phyloP scores from a whole-genome alignment of 2,329 filamentous ascomycete genomes.

The Claviceps fusiformis region DNA sequence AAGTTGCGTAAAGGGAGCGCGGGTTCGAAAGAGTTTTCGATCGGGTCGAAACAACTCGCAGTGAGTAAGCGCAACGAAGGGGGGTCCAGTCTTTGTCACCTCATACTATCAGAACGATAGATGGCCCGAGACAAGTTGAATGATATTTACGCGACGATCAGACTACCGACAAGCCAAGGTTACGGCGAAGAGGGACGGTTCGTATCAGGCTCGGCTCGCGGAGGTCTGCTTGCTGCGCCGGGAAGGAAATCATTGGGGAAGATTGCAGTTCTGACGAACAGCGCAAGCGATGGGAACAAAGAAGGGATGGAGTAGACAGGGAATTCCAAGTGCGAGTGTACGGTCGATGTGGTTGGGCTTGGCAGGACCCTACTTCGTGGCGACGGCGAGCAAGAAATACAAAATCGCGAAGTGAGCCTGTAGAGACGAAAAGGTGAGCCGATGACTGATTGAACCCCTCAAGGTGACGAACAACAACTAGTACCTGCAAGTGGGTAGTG shows the following conservation, averaged over 20 bases:
- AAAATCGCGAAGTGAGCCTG: constrained; percentile 4
- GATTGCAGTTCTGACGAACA: constrained; percentile 11
- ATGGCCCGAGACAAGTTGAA: constrained; percentile 6
- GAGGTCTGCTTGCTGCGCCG: constrained; percentile 20
- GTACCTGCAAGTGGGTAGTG: neutral
- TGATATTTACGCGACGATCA: constrained; percentile 11
- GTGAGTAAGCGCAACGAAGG: constrained; percentile 1
- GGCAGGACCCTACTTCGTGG: neutral
- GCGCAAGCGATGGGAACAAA: neutral
- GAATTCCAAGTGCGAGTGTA: neutral
- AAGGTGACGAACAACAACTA: constrained; percentile 7
- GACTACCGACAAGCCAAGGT: constrained; percentile 22
- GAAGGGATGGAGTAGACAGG: neutral
- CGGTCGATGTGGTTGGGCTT: neutral
- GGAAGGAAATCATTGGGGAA: constrained; percentile 23
- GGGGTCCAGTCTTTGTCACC: constrained; percentile 14
- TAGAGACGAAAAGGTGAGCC: constrained; percentile 7
- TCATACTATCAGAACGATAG: constrained; percentile 22
- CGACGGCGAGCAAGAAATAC: neutral
- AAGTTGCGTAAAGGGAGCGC: neutral
- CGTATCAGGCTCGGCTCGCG: constrained; percentile 22
- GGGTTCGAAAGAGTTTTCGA: neutral
- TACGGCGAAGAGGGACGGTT: constrained; percentile 13
- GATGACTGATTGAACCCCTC: constrained; percentile 8
- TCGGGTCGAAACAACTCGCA: neutral